Evolutionary conservation across 257 asterid genomes (phyloP).

Genomic region (Penstemon davidsonii): DNA sequence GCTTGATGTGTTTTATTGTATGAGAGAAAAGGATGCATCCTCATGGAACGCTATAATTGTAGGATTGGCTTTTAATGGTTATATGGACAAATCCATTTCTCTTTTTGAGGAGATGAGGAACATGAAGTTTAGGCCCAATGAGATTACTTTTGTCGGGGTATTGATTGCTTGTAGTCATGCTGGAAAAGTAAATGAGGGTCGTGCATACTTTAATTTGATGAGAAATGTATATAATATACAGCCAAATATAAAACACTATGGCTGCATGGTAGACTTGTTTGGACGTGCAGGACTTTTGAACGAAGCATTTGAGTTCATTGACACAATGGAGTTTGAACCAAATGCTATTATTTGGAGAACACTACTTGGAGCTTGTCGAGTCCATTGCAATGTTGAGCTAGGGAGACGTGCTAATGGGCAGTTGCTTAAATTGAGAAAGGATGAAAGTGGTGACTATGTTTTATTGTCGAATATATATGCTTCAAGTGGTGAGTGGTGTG

Average conservation of each 20-base stretch:
- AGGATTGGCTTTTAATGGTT: slow-evolving; percentile 62
- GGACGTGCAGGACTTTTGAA: slow-evolving; percentile 66
- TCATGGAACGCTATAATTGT: slow-evolving; percentile 65
- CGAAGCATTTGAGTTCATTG: slow-evolving; percentile 65
- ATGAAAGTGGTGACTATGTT: slow-evolving; percentile 69
- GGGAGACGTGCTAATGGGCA: slow-evolving; percentile 58
- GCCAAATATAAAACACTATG: slow-evolving; percentile 62
- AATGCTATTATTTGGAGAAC: slow-evolving; percentile 79
- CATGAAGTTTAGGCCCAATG: slow-evolving; percentile 47
- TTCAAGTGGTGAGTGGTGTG: slow-evolving; percentile 62
- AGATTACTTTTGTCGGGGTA: slow-evolving; percentile 60
- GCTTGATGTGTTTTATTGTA: slow-evolving; percentile 45
- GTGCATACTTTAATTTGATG: slow-evolving; percentile 50
- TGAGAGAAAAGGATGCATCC: slow-evolving; percentile 58
- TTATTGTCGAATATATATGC: slow-evolving; percentile 67
- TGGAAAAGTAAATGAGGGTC: slow-evolving; percentile 64
- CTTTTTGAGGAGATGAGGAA: slow-evolving; percentile 70
- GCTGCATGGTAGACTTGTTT: slow-evolving; percentile 76
- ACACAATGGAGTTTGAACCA: slow-evolving; percentile 56
- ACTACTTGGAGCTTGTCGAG: slow-evolving; percentile 64
- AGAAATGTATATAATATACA: slow-evolving; percentile 38
- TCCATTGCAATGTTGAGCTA: slow-evolving; percentile 67
- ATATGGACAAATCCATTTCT: slow-evolving; percentile 50
- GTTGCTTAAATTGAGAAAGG: slow-evolving; percentile 46
- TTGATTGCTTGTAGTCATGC: slow-evolving; percentile 66